Evolutionary conservation across 306 rosid genomes (phyloP).

Genomic region (Corylus americana): DNA sequence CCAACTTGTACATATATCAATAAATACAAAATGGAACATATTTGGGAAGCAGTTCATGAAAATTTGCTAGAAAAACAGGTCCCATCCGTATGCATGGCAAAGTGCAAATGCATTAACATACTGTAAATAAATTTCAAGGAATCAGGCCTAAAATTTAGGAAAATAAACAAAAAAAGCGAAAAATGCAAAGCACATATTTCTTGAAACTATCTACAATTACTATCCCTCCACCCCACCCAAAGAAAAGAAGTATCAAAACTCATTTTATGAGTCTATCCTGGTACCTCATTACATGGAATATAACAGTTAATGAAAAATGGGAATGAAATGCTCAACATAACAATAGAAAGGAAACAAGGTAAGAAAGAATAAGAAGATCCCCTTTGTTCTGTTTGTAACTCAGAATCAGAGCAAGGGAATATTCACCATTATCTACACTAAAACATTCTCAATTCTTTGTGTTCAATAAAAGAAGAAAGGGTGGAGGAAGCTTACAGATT

Average conservation of each 20-base stretch:
- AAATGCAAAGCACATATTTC: background rate
- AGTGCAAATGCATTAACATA: background rate
- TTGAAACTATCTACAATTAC: background rate
- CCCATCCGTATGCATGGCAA: background rate
- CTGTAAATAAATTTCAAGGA: background rate
- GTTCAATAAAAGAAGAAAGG: background rate
- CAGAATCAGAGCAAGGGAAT: background rate
- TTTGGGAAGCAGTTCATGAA: background rate
- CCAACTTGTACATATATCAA: background rate
- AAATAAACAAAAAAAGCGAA: background rate
- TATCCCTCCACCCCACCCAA: too few species aligned
- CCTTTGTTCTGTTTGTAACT: background rate
- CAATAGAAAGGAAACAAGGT: background rate
- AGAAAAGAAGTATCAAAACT: background rate
- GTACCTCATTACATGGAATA: background rate
- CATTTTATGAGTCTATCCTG: background rate
- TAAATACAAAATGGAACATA: background rate
- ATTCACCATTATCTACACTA: background rate
- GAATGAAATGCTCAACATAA: background rate
- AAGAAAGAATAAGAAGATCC: background rate
- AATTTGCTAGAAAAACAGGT: background rate
- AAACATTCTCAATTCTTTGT: background rate
- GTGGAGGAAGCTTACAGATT: constrained; percentile 64
- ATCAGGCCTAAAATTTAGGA: background rate
- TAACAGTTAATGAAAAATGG: background rate